These are phyloP conservation scores for Earliella scabrosa DNA, from an alignment of 1,284 basidiomycete species.

Conservation along the genomic window DNA sequence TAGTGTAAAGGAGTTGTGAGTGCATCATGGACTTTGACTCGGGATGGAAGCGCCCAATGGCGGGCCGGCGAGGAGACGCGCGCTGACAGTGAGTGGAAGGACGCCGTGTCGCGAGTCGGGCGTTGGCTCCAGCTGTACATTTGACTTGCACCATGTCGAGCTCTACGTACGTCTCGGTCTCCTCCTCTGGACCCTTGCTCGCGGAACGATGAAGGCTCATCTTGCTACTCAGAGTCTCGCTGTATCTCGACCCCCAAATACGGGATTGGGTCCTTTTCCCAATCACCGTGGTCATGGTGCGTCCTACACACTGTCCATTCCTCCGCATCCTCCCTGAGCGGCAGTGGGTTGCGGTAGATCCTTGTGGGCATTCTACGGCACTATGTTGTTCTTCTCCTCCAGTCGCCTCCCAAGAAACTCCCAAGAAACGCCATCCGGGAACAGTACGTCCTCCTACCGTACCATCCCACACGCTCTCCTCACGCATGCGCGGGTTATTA, in stretches of 20 bases:
- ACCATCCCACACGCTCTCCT: slow-evolving; percentile 1
- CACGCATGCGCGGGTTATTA: slow-evolving; percentile 3
- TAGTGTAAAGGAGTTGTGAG: no score
- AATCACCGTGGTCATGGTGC: slow-evolving; percentile 96
- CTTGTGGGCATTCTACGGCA: slow-evolving; percentile 94
- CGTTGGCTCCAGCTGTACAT: slow-evolving; percentile 8
- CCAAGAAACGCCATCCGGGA: slow-evolving; percentile 84
- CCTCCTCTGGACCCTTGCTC: neutral
- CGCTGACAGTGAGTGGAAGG: neutral
- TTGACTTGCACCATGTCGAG: slow-evolving; percentile 32
- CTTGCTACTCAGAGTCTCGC: slow-evolving; percentile 55
- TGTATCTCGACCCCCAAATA: slow-evolving; percentile 93
- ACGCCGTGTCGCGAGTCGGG: neutral
- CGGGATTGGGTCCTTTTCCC: slow-evolving; percentile 96
- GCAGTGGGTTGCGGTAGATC: slow-evolving; percentile 48
- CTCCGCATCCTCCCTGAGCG: neutral
- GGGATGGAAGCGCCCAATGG: no score
- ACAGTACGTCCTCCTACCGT: slow-evolving; percentile 68
- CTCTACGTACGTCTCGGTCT: slow-evolving; percentile 30
- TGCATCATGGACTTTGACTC: no score
- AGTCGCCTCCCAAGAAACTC: slow-evolving; percentile 84
- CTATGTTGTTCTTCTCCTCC: slow-evolving; percentile 89
- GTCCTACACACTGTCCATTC: slow-evolving; percentile 27
- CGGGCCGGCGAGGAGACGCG: neutral
- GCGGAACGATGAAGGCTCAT: neutral